Conservation (phyloP, 345 rosid species). For the Triadica sebifera region DNA sequence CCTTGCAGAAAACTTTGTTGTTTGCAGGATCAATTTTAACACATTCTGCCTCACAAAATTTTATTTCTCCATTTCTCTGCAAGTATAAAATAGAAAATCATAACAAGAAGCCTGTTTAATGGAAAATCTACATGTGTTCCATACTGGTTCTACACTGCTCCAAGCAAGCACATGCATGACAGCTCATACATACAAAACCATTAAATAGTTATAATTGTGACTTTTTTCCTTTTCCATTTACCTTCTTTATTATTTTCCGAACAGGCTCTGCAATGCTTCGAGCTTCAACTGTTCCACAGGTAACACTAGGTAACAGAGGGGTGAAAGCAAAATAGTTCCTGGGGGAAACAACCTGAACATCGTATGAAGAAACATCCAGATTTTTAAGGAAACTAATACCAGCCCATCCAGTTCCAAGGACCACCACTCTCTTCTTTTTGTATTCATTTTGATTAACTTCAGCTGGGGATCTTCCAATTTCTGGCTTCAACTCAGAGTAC, state of each 20-base stretch:
- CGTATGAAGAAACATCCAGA: slow-evolving; percentile 62
- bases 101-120: neutral
- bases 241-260: slow-evolving; percentile 85
- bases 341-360: slow-evolving; percentile 90
- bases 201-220: neutral
- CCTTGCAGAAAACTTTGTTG: slow-evolving; percentile 53
- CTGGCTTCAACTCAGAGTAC: slow-evolving; percentile 56
- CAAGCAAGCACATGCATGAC: neutral
- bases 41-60: slow-evolving; percentile 88
- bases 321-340: slow-evolving; percentile 94
- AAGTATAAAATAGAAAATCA: slow-evolving; percentile 3
- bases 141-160: neutral
- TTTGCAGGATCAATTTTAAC: slow-evolving; percentile 71
- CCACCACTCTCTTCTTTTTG: slow-evolving; percentile 74
- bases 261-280: slow-evolving; percentile 93
- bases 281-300: slow-evolving; percentile 97
- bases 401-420: slow-evolving; percentile 98
- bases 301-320: slow-evolving; percentile 90
- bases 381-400: slow-evolving; percentile 85
- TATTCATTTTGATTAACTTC: slow-evolving; percentile 33
- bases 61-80: slow-evolving; percentile 75
- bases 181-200: neutral
- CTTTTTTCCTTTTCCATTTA: slow-evolving; percentile 25
- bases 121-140: neutral
- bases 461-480: slow-evolving; percentile 21